Evolutionary conservation across 768 basidiomycete species (phyloP).

Genomic region (Russula brevipes): DNA sequence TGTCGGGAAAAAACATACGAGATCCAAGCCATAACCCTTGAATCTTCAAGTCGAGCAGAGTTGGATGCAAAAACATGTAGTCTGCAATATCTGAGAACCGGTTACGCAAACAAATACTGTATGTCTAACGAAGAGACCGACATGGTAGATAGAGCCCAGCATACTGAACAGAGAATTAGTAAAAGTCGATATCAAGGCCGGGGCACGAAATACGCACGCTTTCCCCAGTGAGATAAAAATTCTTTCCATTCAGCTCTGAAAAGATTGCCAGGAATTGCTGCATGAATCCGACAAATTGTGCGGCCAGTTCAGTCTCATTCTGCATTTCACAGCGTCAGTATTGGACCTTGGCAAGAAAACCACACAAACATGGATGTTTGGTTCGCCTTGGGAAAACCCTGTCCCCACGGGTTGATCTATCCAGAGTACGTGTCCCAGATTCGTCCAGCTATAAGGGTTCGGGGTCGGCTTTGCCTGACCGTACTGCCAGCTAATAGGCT

Average conservation of each 20-base stretch:
- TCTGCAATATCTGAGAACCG: constrained; percentile 19
- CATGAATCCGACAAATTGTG: constrained; percentile 21
- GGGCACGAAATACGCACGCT: constrained; percentile 11
- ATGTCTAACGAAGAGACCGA: not conserved
- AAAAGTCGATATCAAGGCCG: not conserved
- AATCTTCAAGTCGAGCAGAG: constrained; percentile 7
- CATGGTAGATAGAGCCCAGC: constrained; percentile 22
- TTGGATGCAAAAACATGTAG: constrained; percentile 18
- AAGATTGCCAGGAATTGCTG: constrained; percentile 23
- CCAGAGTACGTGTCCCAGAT: constrained; percentile 26
- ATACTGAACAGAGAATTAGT: constrained; percentile 8
- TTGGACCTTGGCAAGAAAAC: not conserved
- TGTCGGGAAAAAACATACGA: constrained; percentile 8
- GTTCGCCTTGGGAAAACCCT: constrained; percentile 23
- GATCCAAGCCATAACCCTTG: constrained; percentile 22
- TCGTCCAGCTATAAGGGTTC: constrained; percentile 25
- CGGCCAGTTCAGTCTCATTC: constrained; percentile 22
- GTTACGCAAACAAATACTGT: not conserved
- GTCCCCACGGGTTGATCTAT: constrained; percentile 26
- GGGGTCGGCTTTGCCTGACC: constrained; percentile 24
- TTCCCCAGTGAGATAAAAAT: constrained; percentile 24
- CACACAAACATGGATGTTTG: constrained; percentile 17
- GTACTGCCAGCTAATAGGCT: constrained; percentile 26
- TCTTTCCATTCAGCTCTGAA: constrained; percentile 22
- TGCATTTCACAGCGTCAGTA: not conserved